These are phyloP conservation scores for Ruellia speciosa DNA, from an alignment of 305 asterid genomes.

Conservation along the genomic window DNA sequence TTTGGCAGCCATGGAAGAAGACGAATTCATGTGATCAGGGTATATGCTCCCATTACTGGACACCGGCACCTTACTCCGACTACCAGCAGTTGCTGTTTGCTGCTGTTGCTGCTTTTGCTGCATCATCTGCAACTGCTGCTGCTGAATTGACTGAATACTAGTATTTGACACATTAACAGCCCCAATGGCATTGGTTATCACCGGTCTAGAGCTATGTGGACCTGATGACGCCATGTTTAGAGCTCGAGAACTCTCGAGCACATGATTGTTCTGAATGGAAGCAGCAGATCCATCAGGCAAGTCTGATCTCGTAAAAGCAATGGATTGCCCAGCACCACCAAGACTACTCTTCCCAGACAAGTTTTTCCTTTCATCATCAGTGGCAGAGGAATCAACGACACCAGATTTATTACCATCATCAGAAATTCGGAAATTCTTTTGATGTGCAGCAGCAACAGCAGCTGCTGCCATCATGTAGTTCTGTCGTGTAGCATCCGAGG, in stretches of 20 bases:
- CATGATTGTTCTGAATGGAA: slow-evolving; percentile 29
- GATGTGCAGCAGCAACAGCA: slow-evolving; percentile 39
- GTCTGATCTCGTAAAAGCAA: slow-evolving; percentile 65
- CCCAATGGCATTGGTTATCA: slow-evolving; percentile 28
- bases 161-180: slow-evolving; percentile 31
- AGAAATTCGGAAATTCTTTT: slow-evolving; percentile 43
- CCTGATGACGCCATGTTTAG: slow-evolving; percentile 32
- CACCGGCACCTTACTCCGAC: slow-evolving; percentile 41
- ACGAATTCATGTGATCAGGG: slow-evolving; percentile 55
- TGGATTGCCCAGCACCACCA: slow-evolving; percentile 46
- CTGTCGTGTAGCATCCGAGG: slow-evolving; percentile 56
- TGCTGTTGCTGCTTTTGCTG: slow-evolving; percentile 35
- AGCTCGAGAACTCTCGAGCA: slow-evolving; percentile 30
- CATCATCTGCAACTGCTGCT: slow-evolving; percentile 31
- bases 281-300: slow-evolving; percentile 36
- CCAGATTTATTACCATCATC: slow-evolving; percentile 51
- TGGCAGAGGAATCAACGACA: slow-evolving; percentile 36
- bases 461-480: slow-evolving; percentile 51
- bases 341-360: slow-evolving; percentile 26
- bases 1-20: slow-evolving; percentile 44
- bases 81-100: slow-evolving; percentile 21
- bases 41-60: slow-evolving; percentile 45
- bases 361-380: slow-evolving; percentile 63
- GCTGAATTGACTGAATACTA: slow-evolving; percentile 42
- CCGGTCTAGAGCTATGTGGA: slow-evolving; percentile 42